Evolutionary conservation across 768 basidiomycete genomes (phyloP), one percentile per base, ranked within the genome.

Genomic region (Zangia roseola): DNA sequence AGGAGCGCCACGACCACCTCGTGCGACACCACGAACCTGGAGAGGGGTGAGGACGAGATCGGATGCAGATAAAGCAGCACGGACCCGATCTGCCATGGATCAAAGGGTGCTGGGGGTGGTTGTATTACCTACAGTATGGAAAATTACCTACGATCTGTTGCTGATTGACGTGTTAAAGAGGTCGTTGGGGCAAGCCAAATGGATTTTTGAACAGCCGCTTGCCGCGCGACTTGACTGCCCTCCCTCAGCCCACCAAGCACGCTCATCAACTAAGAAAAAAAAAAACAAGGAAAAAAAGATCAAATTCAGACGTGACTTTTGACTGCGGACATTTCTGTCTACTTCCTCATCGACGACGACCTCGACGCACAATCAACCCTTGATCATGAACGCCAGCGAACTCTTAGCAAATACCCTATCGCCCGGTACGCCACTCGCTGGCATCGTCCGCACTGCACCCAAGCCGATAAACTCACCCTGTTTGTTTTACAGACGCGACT

Each of bases 381-480:
- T 69, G 68, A 79, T 73, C 64, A 94, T 95, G 92, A 91, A 91
- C 77, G 91, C 91, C 57, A 86, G 82, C 49, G 84, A 91, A 69
- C 84, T 97, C 52, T 84, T 98, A 64, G 83, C 88, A 58, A 93
- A 95, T 75, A 86, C 94, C 62, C 85, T 97, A 60, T 94, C 92
- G 52, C 77, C 90, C 39, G 90, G 93, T 93, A 64, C 61, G 83
- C 71, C 69, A 59, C 65, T 55, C 54, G 43, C 56, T 51, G 28
- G 6, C 52, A 51, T 47, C 30, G 49, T 51, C 58, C 60, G 52
- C 63, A 69, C 72, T 63, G 67, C 57, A 52, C 53, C 60, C 69
- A 67, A 69, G 61, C 70, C 53, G 59, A 49, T 37, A 40, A 47
- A 21, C 55, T 52, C 45, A 52, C 57, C 57, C 58, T 62, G 36